Conservation (phyloP, 2,329 filamentous ascomycete genomes). For the Fusarium subtropicale region DNA sequence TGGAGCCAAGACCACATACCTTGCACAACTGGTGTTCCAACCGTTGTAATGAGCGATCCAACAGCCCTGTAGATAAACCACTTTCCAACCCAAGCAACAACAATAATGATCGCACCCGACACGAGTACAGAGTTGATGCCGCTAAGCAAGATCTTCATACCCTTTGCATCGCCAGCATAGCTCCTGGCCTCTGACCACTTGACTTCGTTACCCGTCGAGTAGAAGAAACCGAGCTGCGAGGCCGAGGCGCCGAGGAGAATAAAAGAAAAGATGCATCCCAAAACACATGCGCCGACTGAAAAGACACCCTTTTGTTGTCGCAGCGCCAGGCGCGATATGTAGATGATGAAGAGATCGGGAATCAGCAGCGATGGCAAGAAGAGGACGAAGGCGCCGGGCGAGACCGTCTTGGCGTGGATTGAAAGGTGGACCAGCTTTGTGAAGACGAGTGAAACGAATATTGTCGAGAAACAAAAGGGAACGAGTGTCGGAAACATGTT, state of each 20-base stretch:
- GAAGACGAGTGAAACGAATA: slow-evolving; percentile 45
- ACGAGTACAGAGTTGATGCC: slow-evolving; percentile 45
- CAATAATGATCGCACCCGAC: slow-evolving; percentile 39
- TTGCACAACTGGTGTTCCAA: slow-evolving; percentile 35
- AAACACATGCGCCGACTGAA: slow-evolving; percentile 37
- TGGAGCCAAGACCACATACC: slow-evolving; percentile 23
- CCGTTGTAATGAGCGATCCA: slow-evolving; percentile 36
- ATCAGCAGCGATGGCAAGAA: slow-evolving; percentile 49
- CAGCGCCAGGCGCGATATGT: slow-evolving; percentile 45
- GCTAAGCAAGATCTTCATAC: slow-evolving; percentile 50
- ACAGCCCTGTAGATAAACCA: slow-evolving; percentile 41
- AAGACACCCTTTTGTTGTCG: slow-evolving; percentile 44
- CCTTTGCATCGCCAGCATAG: slow-evolving; percentile 49
- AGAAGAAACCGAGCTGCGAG: slow-evolving; percentile 51
- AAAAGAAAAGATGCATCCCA: slow-evolving; percentile 47
- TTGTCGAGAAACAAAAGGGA: slow-evolving; percentile 49
- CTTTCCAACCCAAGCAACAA: slow-evolving; percentile 44
- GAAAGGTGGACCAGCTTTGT: slow-evolving; percentile 49
- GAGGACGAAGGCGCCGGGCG: slow-evolving; percentile 42
- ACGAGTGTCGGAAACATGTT: slow-evolving; percentile 42
- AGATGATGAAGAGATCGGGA: slow-evolving; percentile 45
- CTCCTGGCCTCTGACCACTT: slow-evolving; percentile 49
- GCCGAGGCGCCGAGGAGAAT: slow-evolving; percentile 48
- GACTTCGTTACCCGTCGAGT: slow-evolving; percentile 49
- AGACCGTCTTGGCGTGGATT: slow-evolving; percentile 45